Percentiles rank a stretch among this genome's conserved stretches.
These are phyloP conservation scores for Ganoderma resinaceum DNA, from an alignment of 1,284 basidiomycete genomes.

Conservation along the genomic window DNA sequence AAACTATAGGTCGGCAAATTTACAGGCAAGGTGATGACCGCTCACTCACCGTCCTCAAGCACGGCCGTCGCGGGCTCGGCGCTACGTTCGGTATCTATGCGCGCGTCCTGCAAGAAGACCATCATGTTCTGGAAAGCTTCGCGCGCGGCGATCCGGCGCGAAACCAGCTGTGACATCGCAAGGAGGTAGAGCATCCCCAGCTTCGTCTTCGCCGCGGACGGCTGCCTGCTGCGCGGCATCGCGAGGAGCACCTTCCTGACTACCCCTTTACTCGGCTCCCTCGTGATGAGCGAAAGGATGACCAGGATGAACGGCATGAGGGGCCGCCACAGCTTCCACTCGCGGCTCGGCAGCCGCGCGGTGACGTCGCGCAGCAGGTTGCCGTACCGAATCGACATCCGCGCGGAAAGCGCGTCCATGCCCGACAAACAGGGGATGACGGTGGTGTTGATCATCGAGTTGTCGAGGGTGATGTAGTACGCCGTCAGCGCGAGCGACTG, in stretches of 20 bases:
- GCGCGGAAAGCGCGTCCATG: conserved; percentile 21
- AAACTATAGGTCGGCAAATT: neutral
- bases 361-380: conserved; percentile 15
- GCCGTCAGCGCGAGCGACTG: conserved; percentile 25
- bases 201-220: conserved; percentile 11
- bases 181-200: conserved; percentile 24
- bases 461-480: conserved; percentile 22
- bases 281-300: conserved; percentile 22
- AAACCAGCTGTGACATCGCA: conserved; percentile 20
- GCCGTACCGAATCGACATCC: conserved; percentile 23
- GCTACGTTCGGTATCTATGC: conserved; percentile 15
- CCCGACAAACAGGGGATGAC: conserved; percentile 24
- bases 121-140: conserved; percentile 22
- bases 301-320: conserved; percentile 23
- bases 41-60: conserved; percentile 17
- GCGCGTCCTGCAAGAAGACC: conserved; percentile 15
- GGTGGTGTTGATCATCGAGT: conserved; percentile 21
- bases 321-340: conserved; percentile 21
- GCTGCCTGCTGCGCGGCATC: conserved; percentile 13
- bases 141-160: conserved; percentile 14
- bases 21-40: neutral
- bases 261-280: conserved; percentile 19
- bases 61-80: conserved; percentile 7
- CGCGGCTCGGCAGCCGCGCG: conserved; percentile 12
- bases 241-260: conserved; percentile 15